These are phyloP conservation scores for Penicillium ochrochloron DNA, from an alignment of 495 filamentous ascomycete genomes.

Conservation along the genomic window DNA sequence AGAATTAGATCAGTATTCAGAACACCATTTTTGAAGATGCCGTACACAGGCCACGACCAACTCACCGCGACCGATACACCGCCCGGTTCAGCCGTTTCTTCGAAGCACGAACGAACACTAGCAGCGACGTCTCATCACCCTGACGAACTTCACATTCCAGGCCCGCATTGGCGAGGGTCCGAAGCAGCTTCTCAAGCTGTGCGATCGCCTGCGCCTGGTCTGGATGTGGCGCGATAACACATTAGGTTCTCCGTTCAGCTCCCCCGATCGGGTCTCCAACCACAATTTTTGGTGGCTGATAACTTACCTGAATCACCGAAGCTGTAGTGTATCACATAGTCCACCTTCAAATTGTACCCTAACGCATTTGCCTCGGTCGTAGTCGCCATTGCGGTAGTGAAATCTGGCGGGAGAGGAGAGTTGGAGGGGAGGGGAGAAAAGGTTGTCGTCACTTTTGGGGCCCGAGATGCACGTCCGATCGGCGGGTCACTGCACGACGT, in stretches of 20 bases:
- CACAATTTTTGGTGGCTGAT: background rate
- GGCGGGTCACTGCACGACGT: slow-evolving; percentile 20
- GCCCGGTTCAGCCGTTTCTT: slow-evolving; percentile 49
- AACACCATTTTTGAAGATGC: no score
- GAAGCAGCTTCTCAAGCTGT: slow-evolving; percentile 75
- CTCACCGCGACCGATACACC: slow-evolving; percentile 70
- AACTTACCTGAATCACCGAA: slow-evolving; percentile 66
- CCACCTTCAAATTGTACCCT: slow-evolving; percentile 70
- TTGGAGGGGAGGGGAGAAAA: slow-evolving; percentile 10
- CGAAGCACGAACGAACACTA: slow-evolving; percentile 79
- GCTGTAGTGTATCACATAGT: slow-evolving; percentile 89
- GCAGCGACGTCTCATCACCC: slow-evolving; percentile 73
- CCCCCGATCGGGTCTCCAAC: background rate
- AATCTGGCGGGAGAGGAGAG: background rate
- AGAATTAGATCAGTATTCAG: background rate
- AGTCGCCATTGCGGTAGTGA: slow-evolving; percentile 37
- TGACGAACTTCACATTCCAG: slow-evolving; percentile 84
- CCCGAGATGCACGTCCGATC: slow-evolving; percentile 4
- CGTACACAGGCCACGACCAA: background rate
- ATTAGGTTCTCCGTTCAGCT: background rate
- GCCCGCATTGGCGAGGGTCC: slow-evolving; percentile 71
- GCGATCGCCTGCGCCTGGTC: slow-evolving; percentile 69
- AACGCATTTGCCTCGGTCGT: slow-evolving; percentile 29
- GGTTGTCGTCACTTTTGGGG: background rate
- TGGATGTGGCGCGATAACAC: slow-evolving; percentile 32